These are phyloP conservation scores for Pseudogymnoascus sp. DNA, from an alignment of 2,329 filamentous ascomycete genomes.

Conservation along the genomic window DNA sequence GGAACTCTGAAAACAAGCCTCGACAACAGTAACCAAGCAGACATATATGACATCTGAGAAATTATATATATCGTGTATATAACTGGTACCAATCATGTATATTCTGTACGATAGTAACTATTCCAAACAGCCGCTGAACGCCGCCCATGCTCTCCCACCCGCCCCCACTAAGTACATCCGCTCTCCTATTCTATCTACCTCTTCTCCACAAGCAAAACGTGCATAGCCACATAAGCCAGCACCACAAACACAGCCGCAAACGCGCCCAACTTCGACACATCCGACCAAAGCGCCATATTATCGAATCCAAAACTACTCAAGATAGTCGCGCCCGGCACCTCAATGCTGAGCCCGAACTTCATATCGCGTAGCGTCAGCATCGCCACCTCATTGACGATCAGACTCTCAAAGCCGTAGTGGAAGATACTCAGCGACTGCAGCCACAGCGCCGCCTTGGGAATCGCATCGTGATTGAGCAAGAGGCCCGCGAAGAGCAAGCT, in stretches of 20 bases:
- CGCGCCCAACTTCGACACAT: conserved; percentile 71
- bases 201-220: conserved; percentile 85
- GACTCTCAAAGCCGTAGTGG: conserved; percentile 92
- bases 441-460: conserved; percentile 79
- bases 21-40: background rate
- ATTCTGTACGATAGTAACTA: background rate
- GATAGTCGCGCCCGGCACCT: conserved; percentile 89
- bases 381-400: conserved; percentile 95
- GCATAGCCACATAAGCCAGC: conserved; percentile 86
- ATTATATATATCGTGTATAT: background rate
- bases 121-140: background rate
- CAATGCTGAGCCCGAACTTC: conserved; percentile 94
- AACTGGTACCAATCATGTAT: background rate
- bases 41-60: background rate
- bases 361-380: conserved; percentile 84
- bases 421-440: conserved; percentile 92
- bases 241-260: conserved; percentile 79
- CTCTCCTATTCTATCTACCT: conserved; percentile 38
- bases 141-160: background rate
- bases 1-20: background rate
- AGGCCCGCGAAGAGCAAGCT: conserved; percentile 90
- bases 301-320: conserved; percentile 92
- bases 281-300: conserved; percentile 74
- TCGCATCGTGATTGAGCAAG: conserved; percentile 87
- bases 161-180: conserved; percentile 4